A percentile compares a stretch with the other conserved stretches of the same genome.
Evolutionary conservation across 176 grass and related monocot species (phyloP).

Genomic region (Musa itinerans): DNA sequence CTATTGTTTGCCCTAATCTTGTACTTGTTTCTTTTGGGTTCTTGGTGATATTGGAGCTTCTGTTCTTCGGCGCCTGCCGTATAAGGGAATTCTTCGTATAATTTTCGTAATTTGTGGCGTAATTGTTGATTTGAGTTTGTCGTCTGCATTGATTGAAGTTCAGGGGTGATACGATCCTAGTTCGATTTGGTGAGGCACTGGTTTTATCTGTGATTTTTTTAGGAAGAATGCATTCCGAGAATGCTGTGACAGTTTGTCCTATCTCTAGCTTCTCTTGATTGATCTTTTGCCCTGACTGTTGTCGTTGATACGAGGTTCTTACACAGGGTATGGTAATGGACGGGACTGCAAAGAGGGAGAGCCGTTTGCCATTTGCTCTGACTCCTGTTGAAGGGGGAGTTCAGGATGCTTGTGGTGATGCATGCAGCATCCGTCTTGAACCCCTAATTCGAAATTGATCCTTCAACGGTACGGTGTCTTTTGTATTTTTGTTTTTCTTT

Average conservation of each 20-base stretch:
- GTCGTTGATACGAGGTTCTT: too few relatives aligned
- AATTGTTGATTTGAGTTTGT: neutral
- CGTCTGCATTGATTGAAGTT: neutral
- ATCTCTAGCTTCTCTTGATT: neutral
- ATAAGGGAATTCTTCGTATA: neutral
- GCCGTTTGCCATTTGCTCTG: slow-evolving; percentile 45
- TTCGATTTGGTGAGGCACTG: neutral
- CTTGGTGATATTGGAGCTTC: too few relatives aligned
- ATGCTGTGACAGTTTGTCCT: neutral
- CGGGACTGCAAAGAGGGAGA: slow-evolving; percentile 61
- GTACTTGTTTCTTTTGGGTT: neutral
- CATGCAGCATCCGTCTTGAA: slow-evolving; percentile 94
- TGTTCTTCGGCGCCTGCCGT: neutral
- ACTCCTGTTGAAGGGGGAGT: slow-evolving; percentile 85
- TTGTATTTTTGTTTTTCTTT: neutral
- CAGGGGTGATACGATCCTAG: neutral
- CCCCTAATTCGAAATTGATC: slow-evolving; percentile 67
- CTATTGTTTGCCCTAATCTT: neutral
- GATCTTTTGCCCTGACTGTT: neutral
- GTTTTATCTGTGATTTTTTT: neutral
- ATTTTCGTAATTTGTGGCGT: neutral
- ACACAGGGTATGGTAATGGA: neutral
- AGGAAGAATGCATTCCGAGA: neutral
- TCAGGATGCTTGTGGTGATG: slow-evolving; percentile 90
- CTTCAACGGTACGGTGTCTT: slow-evolving; percentile 47